A percentile compares a stretch with the other conserved stretches of the same genome.
phyloP scores from a whole-genome alignment of 495 filamentous ascomycete species.

The Trichoderma orchidacearum region DNA sequence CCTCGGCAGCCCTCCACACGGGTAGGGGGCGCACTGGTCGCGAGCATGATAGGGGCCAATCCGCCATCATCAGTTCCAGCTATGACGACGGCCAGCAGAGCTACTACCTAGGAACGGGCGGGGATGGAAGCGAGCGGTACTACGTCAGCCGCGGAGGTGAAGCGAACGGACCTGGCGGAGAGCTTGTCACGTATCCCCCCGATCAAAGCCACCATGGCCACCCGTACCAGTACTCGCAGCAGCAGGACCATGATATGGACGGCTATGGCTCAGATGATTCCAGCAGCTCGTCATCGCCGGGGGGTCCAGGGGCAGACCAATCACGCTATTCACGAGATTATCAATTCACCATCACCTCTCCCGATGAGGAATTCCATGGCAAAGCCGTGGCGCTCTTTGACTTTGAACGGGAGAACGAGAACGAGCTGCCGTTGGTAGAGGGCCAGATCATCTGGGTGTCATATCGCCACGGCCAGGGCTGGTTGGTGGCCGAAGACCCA shows the following conservation, averaged over 20 bases:
- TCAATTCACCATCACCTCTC: slow-evolving; percentile 87
- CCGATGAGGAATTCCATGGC: slow-evolving; percentile 95
- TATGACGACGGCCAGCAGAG: slow-evolving; percentile 41
- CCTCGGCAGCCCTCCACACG: slow-evolving; percentile 25
- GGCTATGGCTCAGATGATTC: slow-evolving; percentile 48
- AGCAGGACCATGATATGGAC: slow-evolving; percentile 15
- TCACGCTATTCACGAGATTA: slow-evolving; percentile 78
- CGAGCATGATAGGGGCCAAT: slow-evolving; percentile 18
- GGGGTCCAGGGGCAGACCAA: slow-evolving; percentile 35
- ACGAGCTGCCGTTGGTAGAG: slow-evolving; percentile 83
- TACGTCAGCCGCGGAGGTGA: slow-evolving; percentile 61
- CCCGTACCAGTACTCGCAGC: slow-evolving; percentile 16
- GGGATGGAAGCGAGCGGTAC: slow-evolving; percentile 66
- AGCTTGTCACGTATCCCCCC: slow-evolving; percentile 64
- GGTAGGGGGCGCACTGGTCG: slow-evolving; percentile 30
- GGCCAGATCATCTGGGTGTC: slow-evolving; percentile 95
- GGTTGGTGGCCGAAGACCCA: slow-evolving; percentile 95
- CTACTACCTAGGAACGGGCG: slow-evolving; percentile 50
- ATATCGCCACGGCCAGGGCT: slow-evolving; percentile 90
- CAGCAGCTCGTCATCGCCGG: slow-evolving; percentile 35
- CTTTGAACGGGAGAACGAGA: slow-evolving; percentile 90
- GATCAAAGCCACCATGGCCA: slow-evolving; percentile 42
- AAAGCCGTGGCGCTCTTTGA: slow-evolving; percentile 93
- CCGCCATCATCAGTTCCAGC: slow-evolving; percentile 23
- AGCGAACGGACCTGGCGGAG: slow-evolving; percentile 60